Evolutionary conservation across 768 basidiomycete genomes (phyloP), one percentile per base, ranked within the genome.

Genomic region (Pseudohyphozyma bogoriensis): DNA sequence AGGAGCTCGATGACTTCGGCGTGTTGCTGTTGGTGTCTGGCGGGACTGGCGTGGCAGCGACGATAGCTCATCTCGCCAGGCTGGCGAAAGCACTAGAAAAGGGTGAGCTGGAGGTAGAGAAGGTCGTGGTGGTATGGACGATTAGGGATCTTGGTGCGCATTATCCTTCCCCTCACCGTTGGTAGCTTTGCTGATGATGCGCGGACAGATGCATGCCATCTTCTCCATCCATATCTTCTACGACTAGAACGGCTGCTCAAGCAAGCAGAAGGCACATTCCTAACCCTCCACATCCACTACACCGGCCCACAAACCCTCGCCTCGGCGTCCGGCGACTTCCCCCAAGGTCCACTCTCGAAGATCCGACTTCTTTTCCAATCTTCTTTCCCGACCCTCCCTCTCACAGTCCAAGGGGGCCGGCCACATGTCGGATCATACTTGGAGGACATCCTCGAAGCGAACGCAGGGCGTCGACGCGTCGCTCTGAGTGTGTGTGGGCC

Each of bases 111-210:
- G 10, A 28, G 40, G 31, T 40, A 24, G 50, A 51, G 40, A n/a
- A 33, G 33, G 57, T 58, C 2, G 24, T 39, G 15, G 57, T 58
- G 11, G 57, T 58, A 2, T 58, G 57, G 57, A 33, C 39, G 1
- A 31, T 58, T 13, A n/a, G 57, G 18, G 40, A 51, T 22, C 6
- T 22, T 15, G 49, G 56, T 51, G 39, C 36, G 56, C 16, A 22
- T 54, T 49, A 3, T 4, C 47, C 15, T 29, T 6, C 22, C 16
- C 36, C 26, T 24, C 18, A 28, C 26, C 6, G 9, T 22, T 36
- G 5, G 16, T 5, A 3, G 3, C 5, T 7, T 32, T 6, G 39
- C 26, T 8, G n/a, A n/a, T n/a, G n/a, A n/a, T n/a, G 24, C 24
- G 20, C 15, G 5, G 2, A 40, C 44, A 55, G 55, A 46, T 10